Conservation (phyloP, 78 protist species). For the Chrysochromulina parva region DNA sequence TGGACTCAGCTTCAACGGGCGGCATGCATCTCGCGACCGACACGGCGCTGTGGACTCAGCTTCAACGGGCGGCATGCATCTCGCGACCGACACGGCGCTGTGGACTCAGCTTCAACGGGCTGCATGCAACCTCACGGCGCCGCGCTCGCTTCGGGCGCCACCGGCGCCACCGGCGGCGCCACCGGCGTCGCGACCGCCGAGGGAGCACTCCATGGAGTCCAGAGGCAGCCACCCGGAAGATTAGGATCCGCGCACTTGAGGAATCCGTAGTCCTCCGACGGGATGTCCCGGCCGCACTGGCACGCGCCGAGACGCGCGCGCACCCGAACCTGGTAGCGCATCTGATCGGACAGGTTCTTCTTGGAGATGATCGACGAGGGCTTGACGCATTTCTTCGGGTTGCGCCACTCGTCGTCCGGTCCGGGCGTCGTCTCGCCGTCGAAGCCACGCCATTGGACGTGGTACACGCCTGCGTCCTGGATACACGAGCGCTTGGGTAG, state of each 20-base stretch:
- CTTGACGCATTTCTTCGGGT: background rate
- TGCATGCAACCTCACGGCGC: no score
- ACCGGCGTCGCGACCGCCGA: background rate
- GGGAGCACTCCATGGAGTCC: background rate
- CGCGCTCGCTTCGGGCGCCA: background rate
- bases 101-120: no score
- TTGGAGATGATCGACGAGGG: background rate
- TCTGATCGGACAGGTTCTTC: background rate
- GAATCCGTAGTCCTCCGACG: background rate
- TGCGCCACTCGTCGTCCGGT: background rate
- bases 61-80: no score
- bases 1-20: no score
- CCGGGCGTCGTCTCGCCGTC: background rate
- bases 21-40: no score
- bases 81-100: no score
- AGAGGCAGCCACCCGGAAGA: background rate
- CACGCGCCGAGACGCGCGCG: background rate
- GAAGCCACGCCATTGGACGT: background rate
- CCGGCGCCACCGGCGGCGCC: background rate
- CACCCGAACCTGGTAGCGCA: background rate
- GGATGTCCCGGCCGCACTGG: background rate
- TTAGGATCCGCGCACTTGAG: no score
- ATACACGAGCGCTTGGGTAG: no score
- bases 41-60: no score
- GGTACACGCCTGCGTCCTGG: background rate